Base-by-base conservation (phyloP, 192 early-diverging fungal species). In the Haplosporangium gracile region DNA sequence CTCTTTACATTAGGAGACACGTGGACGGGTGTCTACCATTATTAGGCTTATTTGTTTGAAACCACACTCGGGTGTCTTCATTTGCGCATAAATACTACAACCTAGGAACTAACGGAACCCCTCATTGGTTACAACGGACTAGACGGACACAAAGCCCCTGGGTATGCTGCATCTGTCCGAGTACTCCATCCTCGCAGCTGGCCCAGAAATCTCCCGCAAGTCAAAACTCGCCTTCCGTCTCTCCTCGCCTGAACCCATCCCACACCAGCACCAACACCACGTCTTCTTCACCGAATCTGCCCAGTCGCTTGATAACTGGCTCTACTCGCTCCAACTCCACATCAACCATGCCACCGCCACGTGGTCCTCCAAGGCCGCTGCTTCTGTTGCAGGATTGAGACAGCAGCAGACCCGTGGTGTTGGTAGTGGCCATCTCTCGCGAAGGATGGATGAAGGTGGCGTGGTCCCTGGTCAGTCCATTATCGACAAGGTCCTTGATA, bases 101-200 rank as follows among this genome's bases (percentile, higher is more conserved):
- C 29, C 22, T 32, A 53, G 40, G 8, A 55, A 38, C 39, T 39
- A 18, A 39, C 29, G 22, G 32, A 49, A 29, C 2, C 0, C 36
- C 9, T 45, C n/a, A 22, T 65, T 65, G 53, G n/a, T 26, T 51
- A 22, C 55, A 68, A 26, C 39, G 24, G 72, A 51, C 49, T 51
- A 86, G 84, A 81, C 79, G 70, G 84, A 86, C 45, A 34, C 79
- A 16, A 86, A 86, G 15, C 84, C 84, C 5, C 20, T 86, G 8
- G 84, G 84, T 13, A 72, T 80, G 24, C 63, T 86, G 2, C 70
- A 86, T 39, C 79, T 86, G 18, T 70, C 79, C 9, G 84, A 81
- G 43, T 86, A 86, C 63, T 81, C 75, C 16, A 70, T 81, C 79
- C 79, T 86, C 15, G 42, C 84, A 24, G 72, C 75, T 32, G 84